These are phyloP conservation scores for Dysphania ambrosioides DNA, from an alignment of 148 eudicot genomes.

Conservation along the genomic window DNA sequence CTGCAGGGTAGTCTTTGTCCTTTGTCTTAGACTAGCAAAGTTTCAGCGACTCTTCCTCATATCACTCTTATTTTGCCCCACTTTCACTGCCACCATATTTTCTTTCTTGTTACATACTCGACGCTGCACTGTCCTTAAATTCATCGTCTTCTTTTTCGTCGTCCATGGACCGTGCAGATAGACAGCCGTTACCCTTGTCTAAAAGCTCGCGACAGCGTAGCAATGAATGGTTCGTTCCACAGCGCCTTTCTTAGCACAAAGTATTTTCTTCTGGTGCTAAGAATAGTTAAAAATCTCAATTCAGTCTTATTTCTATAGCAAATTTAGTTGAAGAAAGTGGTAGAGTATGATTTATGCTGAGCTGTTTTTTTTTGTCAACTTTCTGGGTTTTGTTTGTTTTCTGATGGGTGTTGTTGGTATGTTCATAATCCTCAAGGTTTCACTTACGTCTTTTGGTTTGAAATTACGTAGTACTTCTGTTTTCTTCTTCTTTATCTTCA, in stretches of 20 bases:
- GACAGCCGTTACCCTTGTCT: constrained; percentile 48
- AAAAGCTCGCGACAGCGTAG: constrained; percentile 56
- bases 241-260: neutral
- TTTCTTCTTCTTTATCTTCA: neutral
- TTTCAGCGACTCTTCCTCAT: constrained; percentile 12
- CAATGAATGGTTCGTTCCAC: constrained; percentile 73
- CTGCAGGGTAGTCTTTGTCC: constrained; percentile 41
- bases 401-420: constrained; percentile 2
- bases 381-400: neutral
- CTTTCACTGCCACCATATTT: constrained; percentile 23
- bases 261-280: neutral
- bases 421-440: neutral
- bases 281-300: neutral
- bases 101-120: constrained; percentile 21
- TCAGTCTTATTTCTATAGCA: neutral
- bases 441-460: neutral
- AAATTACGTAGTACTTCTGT: neutral
- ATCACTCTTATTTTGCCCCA: constrained; percentile 35
- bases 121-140: constrained; percentile 24
- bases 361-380: neutral
- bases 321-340: neutral
- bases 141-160: constrained; percentile 7
- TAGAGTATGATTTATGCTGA: constrained; percentile 1
- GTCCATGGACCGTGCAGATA: constrained; percentile 46
- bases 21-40: constrained; percentile 35